phyloP scores from a whole-genome alignment of 306 rosid genomes.

The Cicer arietinum region DNA sequence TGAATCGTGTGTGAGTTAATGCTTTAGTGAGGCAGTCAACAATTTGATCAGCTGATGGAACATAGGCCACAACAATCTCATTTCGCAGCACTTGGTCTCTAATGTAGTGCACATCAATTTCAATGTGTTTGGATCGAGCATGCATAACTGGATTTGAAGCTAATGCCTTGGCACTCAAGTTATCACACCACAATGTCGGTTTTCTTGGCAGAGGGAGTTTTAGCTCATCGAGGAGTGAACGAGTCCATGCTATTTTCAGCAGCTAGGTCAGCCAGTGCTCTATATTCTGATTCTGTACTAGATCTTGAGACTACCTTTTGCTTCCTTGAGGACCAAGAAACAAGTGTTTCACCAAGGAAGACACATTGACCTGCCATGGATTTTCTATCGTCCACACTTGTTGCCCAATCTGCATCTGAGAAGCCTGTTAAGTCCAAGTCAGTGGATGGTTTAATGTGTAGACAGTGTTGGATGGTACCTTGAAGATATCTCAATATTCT shows the following conservation, averaged over 20 bases:
- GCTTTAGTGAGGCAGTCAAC: too few species aligned
- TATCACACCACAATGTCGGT: too few species aligned
- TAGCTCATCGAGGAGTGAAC: background rate
- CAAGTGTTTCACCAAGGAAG: background rate
- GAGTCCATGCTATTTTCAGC: background rate
- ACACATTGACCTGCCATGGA: background rate
- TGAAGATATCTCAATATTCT: too few species aligned
- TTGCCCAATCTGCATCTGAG: too few species aligned
- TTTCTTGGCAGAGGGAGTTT: background rate
- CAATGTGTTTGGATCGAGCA: background rate
- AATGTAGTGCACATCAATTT: conserved; percentile 16
- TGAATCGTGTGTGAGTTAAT: too few species aligned
- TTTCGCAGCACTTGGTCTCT: background rate
- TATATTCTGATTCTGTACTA: background rate
- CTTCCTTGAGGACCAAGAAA: background rate
- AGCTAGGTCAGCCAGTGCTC: background rate
- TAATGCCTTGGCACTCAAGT: too few species aligned
- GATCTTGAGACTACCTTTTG: background rate
- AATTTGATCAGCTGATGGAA: too few species aligned
- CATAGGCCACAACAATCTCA: too few species aligned
- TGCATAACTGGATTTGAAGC: conserved; percentile 10
- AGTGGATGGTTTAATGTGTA: too few species aligned
- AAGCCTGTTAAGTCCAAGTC: too few species aligned
- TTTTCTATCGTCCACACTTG: too few species aligned
- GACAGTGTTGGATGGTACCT: too few species aligned